Evolutionary conservation across 768 basidiomycete species (phyloP).

Genomic region (Wakefieldia striispora): DNA sequence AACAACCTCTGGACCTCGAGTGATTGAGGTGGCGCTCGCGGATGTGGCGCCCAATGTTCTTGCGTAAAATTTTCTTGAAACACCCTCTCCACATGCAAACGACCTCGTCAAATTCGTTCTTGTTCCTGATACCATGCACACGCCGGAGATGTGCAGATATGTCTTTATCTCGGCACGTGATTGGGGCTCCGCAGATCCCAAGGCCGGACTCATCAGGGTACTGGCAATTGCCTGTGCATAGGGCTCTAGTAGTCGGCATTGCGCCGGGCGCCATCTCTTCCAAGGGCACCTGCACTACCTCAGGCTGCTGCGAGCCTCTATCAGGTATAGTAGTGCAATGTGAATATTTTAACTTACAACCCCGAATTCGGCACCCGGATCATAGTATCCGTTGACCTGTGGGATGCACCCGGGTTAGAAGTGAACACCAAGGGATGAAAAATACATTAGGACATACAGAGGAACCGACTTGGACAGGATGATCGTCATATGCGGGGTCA

Average conservation of each 20-base stretch:
- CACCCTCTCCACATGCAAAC: not conserved
- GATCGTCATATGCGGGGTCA: too few species aligned
- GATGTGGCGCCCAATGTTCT: conserved; percentile 5
- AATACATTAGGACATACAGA: too few species aligned
- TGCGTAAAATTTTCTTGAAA: not conserved
- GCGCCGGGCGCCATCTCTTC: too few species aligned
- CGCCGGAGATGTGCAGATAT: not conserved
- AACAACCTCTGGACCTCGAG: not conserved
- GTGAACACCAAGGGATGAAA: too few species aligned
- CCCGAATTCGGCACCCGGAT: too few species aligned
- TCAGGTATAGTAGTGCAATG: not conserved
- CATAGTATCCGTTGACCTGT: not conserved
- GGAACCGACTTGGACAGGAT: not conserved
- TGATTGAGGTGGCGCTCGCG: not conserved
- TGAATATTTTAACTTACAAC: too few species aligned
- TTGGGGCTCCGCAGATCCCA: not conserved
- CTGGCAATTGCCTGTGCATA: too few species aligned
- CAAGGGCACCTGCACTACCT: not conserved
- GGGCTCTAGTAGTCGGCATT: too few species aligned
- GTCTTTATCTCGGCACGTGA: accelerated
- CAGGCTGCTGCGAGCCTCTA: not conserved
- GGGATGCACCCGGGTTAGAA: too few species aligned
- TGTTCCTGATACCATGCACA: not conserved
- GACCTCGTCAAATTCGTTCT: not conserved
- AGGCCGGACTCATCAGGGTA: not conserved